These are phyloP conservation scores for Pseudogymnoascus sp. DNA, from an alignment of 2,329 filamentous ascomycete genomes.

Conservation along the genomic window DNA sequence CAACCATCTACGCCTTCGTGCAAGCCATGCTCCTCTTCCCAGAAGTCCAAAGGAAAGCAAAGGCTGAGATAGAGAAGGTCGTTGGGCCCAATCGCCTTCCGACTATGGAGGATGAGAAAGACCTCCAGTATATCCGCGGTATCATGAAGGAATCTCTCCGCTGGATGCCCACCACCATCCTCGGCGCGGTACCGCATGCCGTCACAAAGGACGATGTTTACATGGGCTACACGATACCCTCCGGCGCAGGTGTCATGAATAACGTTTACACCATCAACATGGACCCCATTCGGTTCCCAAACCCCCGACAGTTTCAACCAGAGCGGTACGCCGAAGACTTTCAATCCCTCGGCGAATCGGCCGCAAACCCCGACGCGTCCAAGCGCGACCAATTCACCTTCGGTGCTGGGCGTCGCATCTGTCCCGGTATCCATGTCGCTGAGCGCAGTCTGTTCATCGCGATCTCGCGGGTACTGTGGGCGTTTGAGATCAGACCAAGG, in stretches of 20 bases:
- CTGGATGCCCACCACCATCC: slow-evolving; percentile 38
- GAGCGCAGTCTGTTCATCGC: slow-evolving; percentile 40
- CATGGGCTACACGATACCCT: slow-evolving; percentile 40
- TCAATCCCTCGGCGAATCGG: slow-evolving; percentile 24
- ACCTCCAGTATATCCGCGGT: slow-evolving; percentile 40
- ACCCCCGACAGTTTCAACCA: slow-evolving; percentile 39
- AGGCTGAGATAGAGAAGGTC: slow-evolving; percentile 37
- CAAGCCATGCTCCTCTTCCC: slow-evolving; percentile 35
- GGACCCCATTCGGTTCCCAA: slow-evolving; percentile 35
- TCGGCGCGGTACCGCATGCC: slow-evolving; percentile 35
- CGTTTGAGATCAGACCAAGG: slow-evolving; percentile 18
- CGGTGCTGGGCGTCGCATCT: slow-evolving; percentile 49
- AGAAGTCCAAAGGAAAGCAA: slow-evolving; percentile 30
- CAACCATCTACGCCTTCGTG: slow-evolving; percentile 30
- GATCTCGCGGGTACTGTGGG: slow-evolving; percentile 35
- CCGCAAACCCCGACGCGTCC: slow-evolving; percentile 30
- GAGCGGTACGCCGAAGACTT: slow-evolving; percentile 26
- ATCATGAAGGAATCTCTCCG: slow-evolving; percentile 40
- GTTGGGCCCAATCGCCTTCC: slow-evolving; percentile 38
- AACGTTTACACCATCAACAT: slow-evolving; percentile 37
- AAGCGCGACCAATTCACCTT: slow-evolving; percentile 49
- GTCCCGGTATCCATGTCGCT: slow-evolving; percentile 49
- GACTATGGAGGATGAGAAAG: slow-evolving; percentile 26
- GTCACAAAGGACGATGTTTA: slow-evolving; percentile 37
- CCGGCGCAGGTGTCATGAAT: slow-evolving; percentile 36